A percentile compares a stretch with the other conserved stretches of the same genome.
Conservation (phyloP, 2,329 filamentous ascomycete species). For the Passalora sequoiae region DNA sequence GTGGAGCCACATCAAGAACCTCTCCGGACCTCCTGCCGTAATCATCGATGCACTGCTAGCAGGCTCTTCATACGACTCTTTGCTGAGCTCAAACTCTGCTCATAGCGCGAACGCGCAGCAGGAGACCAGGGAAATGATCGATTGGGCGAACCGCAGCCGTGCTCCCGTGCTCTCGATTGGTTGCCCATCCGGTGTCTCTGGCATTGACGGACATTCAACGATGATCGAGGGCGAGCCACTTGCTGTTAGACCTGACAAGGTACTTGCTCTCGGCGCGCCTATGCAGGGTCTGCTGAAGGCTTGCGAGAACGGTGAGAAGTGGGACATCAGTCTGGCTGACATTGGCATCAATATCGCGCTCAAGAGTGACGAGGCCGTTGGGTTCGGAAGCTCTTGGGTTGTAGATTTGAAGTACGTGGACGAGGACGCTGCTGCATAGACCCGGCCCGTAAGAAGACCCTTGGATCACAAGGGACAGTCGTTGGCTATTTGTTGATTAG, state of each 20-base stretch:
- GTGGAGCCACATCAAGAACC: slow-evolving; percentile 48
- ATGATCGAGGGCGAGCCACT: slow-evolving; percentile 68
- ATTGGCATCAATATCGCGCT: slow-evolving; percentile 81
- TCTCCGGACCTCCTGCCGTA: slow-evolving; percentile 64
- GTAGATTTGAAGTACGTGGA: slow-evolving; percentile 43
- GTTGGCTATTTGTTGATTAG: slow-evolving; percentile 2
- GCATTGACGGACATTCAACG: slow-evolving; percentile 63
- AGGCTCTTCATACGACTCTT: slow-evolving; percentile 81
- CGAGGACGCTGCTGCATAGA: slow-evolving; percentile 2
- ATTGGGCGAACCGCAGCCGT: slow-evolving; percentile 87
- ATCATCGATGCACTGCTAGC: slow-evolving; percentile 87
- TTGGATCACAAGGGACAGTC: not conserved
- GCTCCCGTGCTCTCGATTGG: slow-evolving; percentile 82
- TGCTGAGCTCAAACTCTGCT: slow-evolving; percentile 50
- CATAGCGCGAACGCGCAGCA: slow-evolving; percentile 61
- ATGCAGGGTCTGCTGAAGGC: slow-evolving; percentile 79
- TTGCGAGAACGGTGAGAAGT: slow-evolving; percentile 59
- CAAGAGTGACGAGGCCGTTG: slow-evolving; percentile 76
- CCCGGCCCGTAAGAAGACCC: not conserved
- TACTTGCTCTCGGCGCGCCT: slow-evolving; percentile 81
- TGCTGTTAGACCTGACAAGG: slow-evolving; percentile 73
- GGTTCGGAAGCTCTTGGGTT: slow-evolving; percentile 84
- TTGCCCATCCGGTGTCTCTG: slow-evolving; percentile 82
- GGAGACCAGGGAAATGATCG: slow-evolving; percentile 81
- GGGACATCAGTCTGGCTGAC: slow-evolving; percentile 80